Conservation (phyloP, 1,139 yeast genomes). For the Candida tetrigidarum region DNA sequence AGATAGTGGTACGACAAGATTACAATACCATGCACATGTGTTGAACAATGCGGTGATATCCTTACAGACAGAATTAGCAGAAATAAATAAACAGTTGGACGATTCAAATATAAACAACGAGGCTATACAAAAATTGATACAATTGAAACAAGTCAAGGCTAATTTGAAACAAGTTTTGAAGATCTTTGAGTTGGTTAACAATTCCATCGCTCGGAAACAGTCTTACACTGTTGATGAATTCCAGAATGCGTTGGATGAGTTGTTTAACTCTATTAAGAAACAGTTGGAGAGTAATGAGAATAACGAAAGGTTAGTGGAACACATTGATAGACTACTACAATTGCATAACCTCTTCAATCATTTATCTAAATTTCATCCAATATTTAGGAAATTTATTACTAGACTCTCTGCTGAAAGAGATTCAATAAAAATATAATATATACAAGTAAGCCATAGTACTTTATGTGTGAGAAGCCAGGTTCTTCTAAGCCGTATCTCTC, state of each 20-base stretch:
- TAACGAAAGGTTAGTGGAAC: slow-evolving; percentile 31
- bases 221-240: slow-evolving; percentile 30
- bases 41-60: slow-evolving; percentile 60
- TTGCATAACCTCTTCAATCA: slow-evolving; percentile 56
- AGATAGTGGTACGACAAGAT: slow-evolving; percentile 38
- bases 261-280: slow-evolving; percentile 37
- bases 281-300: slow-evolving; percentile 13
- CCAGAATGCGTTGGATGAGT: slow-evolving; percentile 38
- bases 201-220: slow-evolving; percentile 19
- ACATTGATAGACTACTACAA: slow-evolving; percentile 48
- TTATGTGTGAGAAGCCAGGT: not conserved
- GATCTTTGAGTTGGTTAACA: slow-evolving; percentile 44
- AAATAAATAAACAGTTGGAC: slow-evolving; percentile 28
- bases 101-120: slow-evolving; percentile 16
- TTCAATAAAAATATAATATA: slow-evolving; percentile 4
- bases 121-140: slow-evolving; percentile 44
- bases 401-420: slow-evolving; percentile 15
- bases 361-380: slow-evolving; percentile 49
- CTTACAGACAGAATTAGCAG: slow-evolving; percentile 51
- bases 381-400: slow-evolving; percentile 43
- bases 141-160: slow-evolving; percentile 45
- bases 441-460: not conserved
- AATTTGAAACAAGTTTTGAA: slow-evolving; percentile 49
- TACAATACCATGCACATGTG: slow-evolving; percentile 67
- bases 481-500: not conserved